Evolutionary conservation across 768 basidiomycete species (phyloP).

Genomic region (Suillus variegatus): DNA sequence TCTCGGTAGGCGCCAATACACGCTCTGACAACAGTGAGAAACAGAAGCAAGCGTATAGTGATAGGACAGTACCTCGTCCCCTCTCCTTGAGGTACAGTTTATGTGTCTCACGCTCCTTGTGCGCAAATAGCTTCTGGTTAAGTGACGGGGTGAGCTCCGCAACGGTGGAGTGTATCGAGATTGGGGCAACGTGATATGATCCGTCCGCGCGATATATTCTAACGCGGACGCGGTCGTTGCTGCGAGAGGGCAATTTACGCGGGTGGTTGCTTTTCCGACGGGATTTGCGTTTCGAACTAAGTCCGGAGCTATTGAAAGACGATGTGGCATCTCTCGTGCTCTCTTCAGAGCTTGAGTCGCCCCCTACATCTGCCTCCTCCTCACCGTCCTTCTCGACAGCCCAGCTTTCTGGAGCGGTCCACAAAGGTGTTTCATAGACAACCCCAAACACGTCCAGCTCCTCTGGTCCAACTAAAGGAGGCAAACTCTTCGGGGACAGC

Average conservation of each 20-base stretch:
- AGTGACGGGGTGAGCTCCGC: conserved; percentile 63
- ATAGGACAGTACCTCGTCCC: conserved; percentile 62
- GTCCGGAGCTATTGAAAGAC: conserved; percentile 12
- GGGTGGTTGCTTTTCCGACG: conserved; percentile 27
- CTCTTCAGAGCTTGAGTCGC: conserved; percentile 46
- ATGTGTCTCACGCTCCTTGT: conserved; percentile 58
- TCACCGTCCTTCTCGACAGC: conserved; percentile 56
- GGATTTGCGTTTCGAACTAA: conserved; percentile 19
- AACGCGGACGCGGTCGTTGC: conserved; percentile 49
- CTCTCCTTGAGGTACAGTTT: conserved; percentile 75
- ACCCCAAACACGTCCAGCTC: conserved; percentile 11
- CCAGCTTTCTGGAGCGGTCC: conserved; percentile 82
- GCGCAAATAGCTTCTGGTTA: conserved; percentile 54
- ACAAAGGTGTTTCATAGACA: conserved; percentile 37
- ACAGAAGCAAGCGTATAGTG: neutral
- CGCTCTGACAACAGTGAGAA: conserved; percentile 57
- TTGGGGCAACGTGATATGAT: conserved; percentile 68
- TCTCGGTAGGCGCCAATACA: conserved; percentile 75
- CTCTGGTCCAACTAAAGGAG: conserved; percentile 16
- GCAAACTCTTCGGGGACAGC: conserved; percentile 54
- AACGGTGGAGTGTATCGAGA: conserved; percentile 67
- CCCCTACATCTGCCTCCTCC: conserved; percentile 35
- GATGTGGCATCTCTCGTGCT: conserved; percentile 20
- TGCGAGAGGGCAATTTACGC: conserved; percentile 19
- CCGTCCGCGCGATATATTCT: conserved; percentile 78